These are phyloP conservation scores for Penicillium samsonianum DNA, from an alignment of 495 filamentous ascomycete species.

Conservation along the genomic window DNA sequence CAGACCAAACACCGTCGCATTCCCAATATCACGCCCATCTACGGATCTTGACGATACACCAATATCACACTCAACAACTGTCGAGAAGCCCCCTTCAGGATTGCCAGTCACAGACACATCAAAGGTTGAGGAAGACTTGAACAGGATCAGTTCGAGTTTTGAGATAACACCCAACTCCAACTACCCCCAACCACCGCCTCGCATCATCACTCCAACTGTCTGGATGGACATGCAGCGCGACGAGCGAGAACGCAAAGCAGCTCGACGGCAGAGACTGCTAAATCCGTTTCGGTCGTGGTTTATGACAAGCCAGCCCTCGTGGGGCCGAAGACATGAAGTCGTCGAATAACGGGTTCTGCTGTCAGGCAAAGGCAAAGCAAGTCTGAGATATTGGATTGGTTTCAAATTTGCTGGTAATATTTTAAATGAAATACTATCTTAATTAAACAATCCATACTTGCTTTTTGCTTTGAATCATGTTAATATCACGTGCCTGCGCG, in stretches of 20 bases:
- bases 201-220: constrained; percentile 18
- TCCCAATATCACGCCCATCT: constrained; percentile 4
- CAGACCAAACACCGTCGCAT: neutral
- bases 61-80: neutral
- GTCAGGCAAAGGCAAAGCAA: neutral
- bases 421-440: constrained; percentile 1
- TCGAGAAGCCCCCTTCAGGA: neutral
- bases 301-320: constrained; percentile 1
- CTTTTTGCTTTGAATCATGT: constrained; percentile 4
- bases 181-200: constrained; percentile 16
- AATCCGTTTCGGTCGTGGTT: constrained; percentile 16
- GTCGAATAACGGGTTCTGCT: neutral
- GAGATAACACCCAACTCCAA: neutral
- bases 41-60: neutral
- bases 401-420: neutral
- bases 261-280: constrained; percentile 9
- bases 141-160: neutral
- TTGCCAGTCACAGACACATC: neutral
- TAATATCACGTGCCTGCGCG: neutral
- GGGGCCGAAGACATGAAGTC: constrained; percentile 6
- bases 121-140: neutral
- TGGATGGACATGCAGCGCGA: constrained; percentile 22
- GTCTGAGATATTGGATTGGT: neutral
- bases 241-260: constrained; percentile 11
- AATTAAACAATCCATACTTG: constrained; percentile 3